Percentiles rank a stretch among this genome's conserved stretches.
These are phyloP conservation scores for Trichoderma aggressivum DNA, from an alignment of 2,329 filamentous ascomycete genomes.

Conservation along the genomic window DNA sequence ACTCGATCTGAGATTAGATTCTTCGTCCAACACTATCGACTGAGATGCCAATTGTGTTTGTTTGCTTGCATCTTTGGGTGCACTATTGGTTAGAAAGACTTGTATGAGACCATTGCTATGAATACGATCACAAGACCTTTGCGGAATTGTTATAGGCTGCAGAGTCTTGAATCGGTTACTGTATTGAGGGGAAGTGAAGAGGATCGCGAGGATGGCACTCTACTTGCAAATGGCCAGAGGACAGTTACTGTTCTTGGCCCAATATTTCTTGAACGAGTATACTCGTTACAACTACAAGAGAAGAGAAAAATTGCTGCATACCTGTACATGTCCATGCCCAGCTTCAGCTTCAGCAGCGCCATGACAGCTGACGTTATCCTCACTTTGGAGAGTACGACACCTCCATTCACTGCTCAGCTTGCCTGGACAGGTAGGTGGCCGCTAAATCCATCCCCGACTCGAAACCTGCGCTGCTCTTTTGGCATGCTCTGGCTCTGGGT, in stretches of 20 bases:
- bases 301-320: neutral
- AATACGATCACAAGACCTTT: neutral
- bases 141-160: neutral
- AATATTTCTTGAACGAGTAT: neutral
- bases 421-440: neutral
- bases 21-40: neutral
- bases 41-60: neutral
- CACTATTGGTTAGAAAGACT: neutral
- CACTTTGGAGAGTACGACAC: neutral
- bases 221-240: neutral
- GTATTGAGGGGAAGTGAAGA: neutral
- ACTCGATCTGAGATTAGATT: neutral
- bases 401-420: neutral
- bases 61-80: neutral
- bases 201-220: neutral
- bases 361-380: neutral
- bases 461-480: neutral
- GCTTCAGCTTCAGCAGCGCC: neutral
- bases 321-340: neutral
- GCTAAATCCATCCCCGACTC: neutral
- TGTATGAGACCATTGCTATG: neutral
- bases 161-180: neutral
- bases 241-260: rapidly evolving
- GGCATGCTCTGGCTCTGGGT: neutral
- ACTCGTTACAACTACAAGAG: neutral